Base-by-base conservation (phyloP, 352 stramenopile species). In the Globisporangium splendens region DNA sequence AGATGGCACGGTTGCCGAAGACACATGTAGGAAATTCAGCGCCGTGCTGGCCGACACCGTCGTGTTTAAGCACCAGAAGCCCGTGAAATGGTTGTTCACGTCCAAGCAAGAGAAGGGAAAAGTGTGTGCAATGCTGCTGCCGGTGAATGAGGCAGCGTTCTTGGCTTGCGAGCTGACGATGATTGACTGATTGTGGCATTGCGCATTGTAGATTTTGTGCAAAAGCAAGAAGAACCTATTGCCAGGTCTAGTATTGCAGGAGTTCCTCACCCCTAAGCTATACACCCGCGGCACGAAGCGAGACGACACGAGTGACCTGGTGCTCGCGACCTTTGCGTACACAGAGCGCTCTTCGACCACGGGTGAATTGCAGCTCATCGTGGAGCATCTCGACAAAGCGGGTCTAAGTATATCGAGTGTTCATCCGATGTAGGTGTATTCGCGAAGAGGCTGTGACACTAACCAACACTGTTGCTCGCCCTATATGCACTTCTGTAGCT, bases 41-140 rank as follows among this genome's bases (percentile, higher is more conserved):
- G 79, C 81, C 33, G 67, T 83, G 14, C 50, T 88, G 51, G 65
- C 78, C 21, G 78, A 88, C 54, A 90, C 80, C n/a, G 76, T 90
- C 28, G 63, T 90, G 42, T 88, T 90, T 66, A 83, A 86, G 68
- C 61, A 76, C 42, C 77, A 90, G 46, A 87, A 86, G 38, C 80
- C 76, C 15, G 51, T 78, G 54, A 78, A 81, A 51, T 88, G 80
- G 80, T 61, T 90, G 61, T 90, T 90, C 65, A 88, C 76, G 49
- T 90, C 76, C 53, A 83, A 77, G 46, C 80, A 88, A 55, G 80
- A 90, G 48, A 72, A 72, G 50, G 80, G 80, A 20, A 87, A 85
- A 49, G 80, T 86, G 47, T 0, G 52, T 44, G 10, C 10, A n/a
- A n/a, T n/a, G 39, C 42, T 50, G 13, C 12, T 44, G 15, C n/a